Evolutionary conservation across 495 filamentous ascomycete species (phyloP).

Genomic region (Amorphotheca resinae): DNA sequence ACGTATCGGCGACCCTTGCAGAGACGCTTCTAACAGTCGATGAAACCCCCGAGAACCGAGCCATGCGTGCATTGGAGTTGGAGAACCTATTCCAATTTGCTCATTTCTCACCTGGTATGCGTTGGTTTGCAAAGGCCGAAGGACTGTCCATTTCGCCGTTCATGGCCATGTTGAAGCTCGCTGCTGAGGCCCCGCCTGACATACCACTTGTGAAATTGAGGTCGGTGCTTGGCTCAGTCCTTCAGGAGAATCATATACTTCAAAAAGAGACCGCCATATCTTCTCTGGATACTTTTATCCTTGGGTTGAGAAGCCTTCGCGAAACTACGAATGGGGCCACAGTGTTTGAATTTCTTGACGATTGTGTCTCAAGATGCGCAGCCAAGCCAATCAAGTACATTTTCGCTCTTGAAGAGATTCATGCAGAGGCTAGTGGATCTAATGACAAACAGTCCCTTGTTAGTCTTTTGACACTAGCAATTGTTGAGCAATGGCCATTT

Average conservation of each 20-base stretch:
- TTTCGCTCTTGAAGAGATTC: constrained; percentile 28
- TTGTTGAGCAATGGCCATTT: constrained; percentile 71
- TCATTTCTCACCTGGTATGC: constrained; percentile 61
- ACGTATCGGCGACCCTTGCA: constrained; percentile 65
- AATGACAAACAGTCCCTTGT: constrained; percentile 14
- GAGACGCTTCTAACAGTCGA: constrained; percentile 45
- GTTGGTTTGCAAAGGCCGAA: constrained; percentile 55
- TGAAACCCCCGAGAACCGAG: constrained; percentile 31
- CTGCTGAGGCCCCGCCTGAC: constrained; percentile 30
- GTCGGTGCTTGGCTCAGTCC: constrained; percentile 34
- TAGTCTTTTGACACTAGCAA: constrained; percentile 46
- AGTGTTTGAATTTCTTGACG: constrained; percentile 61
- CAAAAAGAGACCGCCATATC: constrained; percentile 28
- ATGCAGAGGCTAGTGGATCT: constrained; percentile 15
- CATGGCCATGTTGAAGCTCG: constrained; percentile 45
- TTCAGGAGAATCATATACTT: constrained; percentile 36
- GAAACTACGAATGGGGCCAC: constrained; percentile 12
- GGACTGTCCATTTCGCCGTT: constrained; percentile 46
- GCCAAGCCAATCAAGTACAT: constrained; percentile 66
- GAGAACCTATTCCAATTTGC: constrained; percentile 69
- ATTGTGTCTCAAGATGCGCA: constrained; percentile 57
- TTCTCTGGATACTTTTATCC: constrained; percentile 41
- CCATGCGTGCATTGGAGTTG: constrained; percentile 50
- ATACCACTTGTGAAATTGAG: constrained; percentile 31
- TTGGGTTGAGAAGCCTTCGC: constrained; percentile 28